Conservation (phyloP, 352 stramenopile genomes). For the Nothophytophthora sp. region DNA sequence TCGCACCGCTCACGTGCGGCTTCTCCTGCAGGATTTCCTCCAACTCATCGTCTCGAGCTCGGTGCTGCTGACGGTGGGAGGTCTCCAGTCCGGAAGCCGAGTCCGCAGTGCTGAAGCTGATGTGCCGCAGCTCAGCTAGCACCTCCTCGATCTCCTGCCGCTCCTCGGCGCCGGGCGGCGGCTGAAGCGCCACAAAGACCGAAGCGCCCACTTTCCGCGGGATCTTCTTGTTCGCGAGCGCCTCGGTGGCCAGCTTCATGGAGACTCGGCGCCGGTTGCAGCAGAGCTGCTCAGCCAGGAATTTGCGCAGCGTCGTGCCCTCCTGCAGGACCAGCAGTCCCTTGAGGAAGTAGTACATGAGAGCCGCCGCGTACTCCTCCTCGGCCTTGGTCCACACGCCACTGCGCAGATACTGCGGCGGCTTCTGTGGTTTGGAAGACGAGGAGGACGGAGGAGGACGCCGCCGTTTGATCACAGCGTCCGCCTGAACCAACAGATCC, state of each 20-base stretch:
- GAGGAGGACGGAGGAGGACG: constrained; percentile 8
- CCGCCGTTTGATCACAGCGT: constrained; percentile 59
- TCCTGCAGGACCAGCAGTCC: constrained; percentile 50
- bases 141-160: constrained; percentile 31
- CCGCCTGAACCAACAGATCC: constrained; percentile 68
- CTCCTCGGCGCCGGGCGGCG: constrained; percentile 30
- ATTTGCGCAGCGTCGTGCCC: constrained; percentile 70
- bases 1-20: no score
- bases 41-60: no score
- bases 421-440: constrained; percentile 9
- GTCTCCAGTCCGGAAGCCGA: no score
- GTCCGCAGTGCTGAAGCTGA: constrained; percentile 30
- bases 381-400: constrained; percentile 65
- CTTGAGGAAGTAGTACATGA: constrained; percentile 70
- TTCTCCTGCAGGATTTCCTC: no score
- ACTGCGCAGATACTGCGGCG: constrained; percentile 41
- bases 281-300: constrained; percentile 61
- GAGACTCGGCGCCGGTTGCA: constrained; percentile 68
- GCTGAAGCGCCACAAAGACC: constrained; percentile 50
- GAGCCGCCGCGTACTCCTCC: constrained; percentile 60
- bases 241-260: constrained; percentile 75
- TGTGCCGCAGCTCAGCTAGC: constrained; percentile 34
- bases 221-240: constrained; percentile 59
- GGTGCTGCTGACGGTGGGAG: no score
- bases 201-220: constrained; percentile 67